Base-by-base conservation (phyloP, 1,139 yeast species). In the Blastobotrys serpentis region DNA sequence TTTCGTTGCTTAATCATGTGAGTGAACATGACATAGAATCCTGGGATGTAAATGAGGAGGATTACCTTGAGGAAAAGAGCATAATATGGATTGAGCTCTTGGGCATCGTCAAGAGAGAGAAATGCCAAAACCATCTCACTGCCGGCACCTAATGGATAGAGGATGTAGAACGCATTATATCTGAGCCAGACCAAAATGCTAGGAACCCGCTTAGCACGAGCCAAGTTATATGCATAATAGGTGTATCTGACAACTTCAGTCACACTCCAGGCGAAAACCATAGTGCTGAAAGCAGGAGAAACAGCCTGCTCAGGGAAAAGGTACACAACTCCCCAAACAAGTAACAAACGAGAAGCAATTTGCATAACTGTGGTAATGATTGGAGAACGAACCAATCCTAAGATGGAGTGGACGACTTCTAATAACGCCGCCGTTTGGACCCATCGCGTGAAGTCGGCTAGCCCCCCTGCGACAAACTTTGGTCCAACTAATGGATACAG, bases 81-180 rank as follows among this genome's bases (percentile, higher is more conserved):
- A 66, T 78, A 81, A 68, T 74, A 70, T 0, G 68, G 66, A 25
- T 87, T 85, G 52, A 75, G 72, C 11, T 57, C 56, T 37, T 72
- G 75, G 11, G 95, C 95, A 47, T 78, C 79, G 32, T 74, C 77
- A 44, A 88, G 73, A 0, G 95, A 82, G 52, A 81, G 70, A 66
- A 80, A 82, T 53, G 88, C 76, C 70, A 89, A 79, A 46, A 74
- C 62, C 56, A 87, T 75, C 65, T 92, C 99, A 52, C 94, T 82
- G 3, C 86, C 79, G 14, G 92, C 97, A 4, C 98, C 98, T 30
- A 86, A 69, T 19, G 98, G 98, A 63, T 92, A 92, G 59, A 92
- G 74, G 1, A 88, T 79, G 59, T 79, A 78, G 68, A 92, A 92
- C 23, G 90, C 74, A 54, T 86, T 84, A 73, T 90, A 92, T 63